These are phyloP conservation scores for Xylaria intraflava DNA, from an alignment of 495 filamentous ascomycete species.

Conservation along the genomic window DNA sequence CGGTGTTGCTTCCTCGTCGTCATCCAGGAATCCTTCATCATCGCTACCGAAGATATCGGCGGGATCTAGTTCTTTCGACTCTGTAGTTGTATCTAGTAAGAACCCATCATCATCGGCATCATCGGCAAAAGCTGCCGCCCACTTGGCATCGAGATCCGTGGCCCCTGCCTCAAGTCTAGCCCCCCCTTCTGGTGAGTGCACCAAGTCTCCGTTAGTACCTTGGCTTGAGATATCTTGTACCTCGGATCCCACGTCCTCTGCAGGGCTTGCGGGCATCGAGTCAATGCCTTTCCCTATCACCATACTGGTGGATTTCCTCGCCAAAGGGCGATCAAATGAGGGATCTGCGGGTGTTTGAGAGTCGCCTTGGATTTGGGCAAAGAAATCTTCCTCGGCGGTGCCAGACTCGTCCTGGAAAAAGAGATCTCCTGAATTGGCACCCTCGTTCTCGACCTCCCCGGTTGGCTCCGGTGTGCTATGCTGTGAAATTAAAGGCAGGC, in stretches of 20 bases:
- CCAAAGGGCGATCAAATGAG: slow-evolving; percentile 26
- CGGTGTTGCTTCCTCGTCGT: slow-evolving; percentile 32
- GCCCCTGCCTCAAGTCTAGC: slow-evolving; percentile 4
- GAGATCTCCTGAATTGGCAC: slow-evolving; percentile 15
- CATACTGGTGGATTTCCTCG: slow-evolving; percentile 56
- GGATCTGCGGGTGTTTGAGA: slow-evolving; percentile 13
- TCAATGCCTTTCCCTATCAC: slow-evolving; percentile 37
- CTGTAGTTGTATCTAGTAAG: slow-evolving; percentile 29
- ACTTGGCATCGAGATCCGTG: slow-evolving; percentile 65
- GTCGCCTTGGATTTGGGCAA: slow-evolving; percentile 31
- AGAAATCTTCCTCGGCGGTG: slow-evolving; percentile 48
- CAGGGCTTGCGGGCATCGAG: slow-evolving; percentile 20
- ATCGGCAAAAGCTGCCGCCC: slow-evolving; percentile 80
- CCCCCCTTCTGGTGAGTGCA: slow-evolving; percentile 19
- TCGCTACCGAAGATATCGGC: slow-evolving; percentile 61
- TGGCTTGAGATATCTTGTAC: slow-evolving; percentile 14
- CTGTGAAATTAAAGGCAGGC: slow-evolving; percentile 48
- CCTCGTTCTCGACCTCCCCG: slow-evolving; percentile 5
- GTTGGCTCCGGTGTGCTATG: slow-evolving; percentile 13
- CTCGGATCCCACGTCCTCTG: slow-evolving; percentile 18
- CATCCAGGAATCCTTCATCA: slow-evolving; percentile 67
- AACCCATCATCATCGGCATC: slow-evolving; percentile 61
- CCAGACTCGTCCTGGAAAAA: slow-evolving; percentile 35
- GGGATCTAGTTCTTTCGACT: slow-evolving; percentile 40
- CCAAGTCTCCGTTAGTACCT: slow-evolving; percentile 24